These are phyloP conservation scores for Beta corolliflora DNA, from an alignment of 179 eudicot species.

Conservation along the genomic window DNA sequence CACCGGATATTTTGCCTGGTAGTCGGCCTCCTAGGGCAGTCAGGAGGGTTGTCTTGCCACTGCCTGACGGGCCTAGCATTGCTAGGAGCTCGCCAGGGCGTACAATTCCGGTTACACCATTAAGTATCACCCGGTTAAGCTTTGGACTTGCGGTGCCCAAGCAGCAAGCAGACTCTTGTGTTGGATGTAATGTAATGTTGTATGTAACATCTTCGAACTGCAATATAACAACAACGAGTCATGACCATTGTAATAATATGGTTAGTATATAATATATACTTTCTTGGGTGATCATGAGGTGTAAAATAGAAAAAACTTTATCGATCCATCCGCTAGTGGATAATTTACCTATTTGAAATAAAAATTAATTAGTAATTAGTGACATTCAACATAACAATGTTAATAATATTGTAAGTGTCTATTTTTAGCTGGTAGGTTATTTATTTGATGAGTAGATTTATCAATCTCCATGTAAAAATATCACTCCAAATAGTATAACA, in stretches of 20 bases:
- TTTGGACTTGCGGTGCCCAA: constrained; percentile 35
- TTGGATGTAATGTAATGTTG: constrained; percentile 34
- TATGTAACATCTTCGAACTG: constrained; percentile 75
- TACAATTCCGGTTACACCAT: constrained; percentile 54
- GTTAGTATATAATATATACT: neutral
- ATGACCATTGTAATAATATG: neutral
- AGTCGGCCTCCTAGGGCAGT: constrained; percentile 64
- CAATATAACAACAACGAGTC: neutral
- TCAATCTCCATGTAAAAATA: too few relatives aligned
- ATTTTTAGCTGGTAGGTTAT: too few relatives aligned
- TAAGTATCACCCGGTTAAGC: constrained; percentile 44
- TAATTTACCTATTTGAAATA: too few relatives aligned
- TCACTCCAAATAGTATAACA: too few relatives aligned
- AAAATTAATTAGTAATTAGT: too few relatives aligned
- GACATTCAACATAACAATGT: too few relatives aligned
- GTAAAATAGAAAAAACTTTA: too few relatives aligned
- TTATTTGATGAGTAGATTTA: too few relatives aligned
- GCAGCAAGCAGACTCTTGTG: constrained; percentile 19
- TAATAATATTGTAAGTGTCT: too few relatives aligned
- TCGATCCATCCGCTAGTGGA: too few relatives aligned
- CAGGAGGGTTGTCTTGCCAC: constrained; percentile 77
- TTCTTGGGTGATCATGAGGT: too few relatives aligned
- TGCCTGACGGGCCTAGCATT: constrained; percentile 85
- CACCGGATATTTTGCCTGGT: constrained; percentile 44
- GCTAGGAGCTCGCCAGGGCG: constrained; percentile 74